A percentile compares a stretch with the other conserved stretches of the same genome.
These are phyloP conservation scores for Erysimum cheiri DNA, from an alignment of 441 rosid species.

Conservation along the genomic window DNA sequence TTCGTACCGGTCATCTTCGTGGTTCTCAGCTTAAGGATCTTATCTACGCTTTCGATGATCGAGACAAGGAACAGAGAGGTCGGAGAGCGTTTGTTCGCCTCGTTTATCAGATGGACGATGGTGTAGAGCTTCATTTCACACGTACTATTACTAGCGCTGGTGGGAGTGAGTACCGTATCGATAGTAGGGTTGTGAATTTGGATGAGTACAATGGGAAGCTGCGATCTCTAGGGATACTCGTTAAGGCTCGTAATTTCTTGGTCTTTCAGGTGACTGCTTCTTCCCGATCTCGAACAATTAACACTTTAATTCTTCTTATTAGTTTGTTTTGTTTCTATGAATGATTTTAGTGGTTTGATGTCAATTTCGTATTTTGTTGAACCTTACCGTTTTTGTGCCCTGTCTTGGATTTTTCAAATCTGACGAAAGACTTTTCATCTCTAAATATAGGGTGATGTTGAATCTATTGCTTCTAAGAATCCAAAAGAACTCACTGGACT, in stretches of 20 bases:
- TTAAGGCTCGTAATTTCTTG: conserved; percentile 95
- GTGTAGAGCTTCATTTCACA: conserved; percentile 82
- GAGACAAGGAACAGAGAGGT: conserved; percentile 92
- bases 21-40: conserved; percentile 97
- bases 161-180: conserved; percentile 90
- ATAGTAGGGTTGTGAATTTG: conserved; percentile 79
- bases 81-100: conserved; percentile 86
- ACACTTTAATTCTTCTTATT: neutral
- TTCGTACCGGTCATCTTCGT: conserved; percentile 95
- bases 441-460: conserved; percentile 86
- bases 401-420: conserved; percentile 6
- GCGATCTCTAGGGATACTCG: conserved; percentile 88
- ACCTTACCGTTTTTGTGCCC: no score
- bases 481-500: conserved; percentile 92
- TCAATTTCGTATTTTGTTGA: neutral
- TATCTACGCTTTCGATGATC: conserved; percentile 90
- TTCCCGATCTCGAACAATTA: neutral
- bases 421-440: neutral
- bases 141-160: conserved; percentile 80
- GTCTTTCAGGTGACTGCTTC: conserved; percentile 82
- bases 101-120: conserved; percentile 75
- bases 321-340: conserved; percentile 4
- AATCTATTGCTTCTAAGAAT: conserved; percentile 97
- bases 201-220: conserved; percentile 87
- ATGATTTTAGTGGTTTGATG: conserved; percentile 7